Evolutionary conservation across 768 basidiomycete species (phyloP), one percentile per base, ranked within the genome.

Genomic region (Tricholoma furcatifolium): DNA sequence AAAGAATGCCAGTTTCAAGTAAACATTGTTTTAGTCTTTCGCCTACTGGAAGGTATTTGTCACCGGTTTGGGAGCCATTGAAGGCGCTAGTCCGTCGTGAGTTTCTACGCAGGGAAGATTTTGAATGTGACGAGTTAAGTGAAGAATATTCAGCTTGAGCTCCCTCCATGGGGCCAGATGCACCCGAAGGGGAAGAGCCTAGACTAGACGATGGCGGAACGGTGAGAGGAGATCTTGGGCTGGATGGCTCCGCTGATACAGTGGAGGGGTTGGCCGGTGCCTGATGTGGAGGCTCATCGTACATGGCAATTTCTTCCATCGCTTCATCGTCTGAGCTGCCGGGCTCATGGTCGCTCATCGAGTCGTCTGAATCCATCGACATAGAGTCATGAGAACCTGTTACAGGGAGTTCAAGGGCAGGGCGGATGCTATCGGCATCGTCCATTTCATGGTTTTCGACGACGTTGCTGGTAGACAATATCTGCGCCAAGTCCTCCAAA

Each of bases 401-500:
- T 1, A 91, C 76, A 0, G 90, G 90, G 45, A 91, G 76, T 52
- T 88, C 87, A 34, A 82, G 70, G 2, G 86, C 75, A 2, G 85
- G 82, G 50, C 84, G 83, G 15, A 82, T 72, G 17, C 85, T 86
- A 50, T 80, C 72, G 42, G 74, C 76, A 34, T 84, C 84, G 36
- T 86, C 83, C 67, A 81, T 81, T 9, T 74, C 68, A 18, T 82
- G 78, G 14, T 69, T 71, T 4, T 79, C 80, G 15, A 79, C 78
- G 11, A 79, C 79, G 20, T 75, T 77, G 44, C 81, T 82, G 43
- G 85, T 74, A 0, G 85, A 80, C 14, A 97, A 88, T 2, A 95
- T 91, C 23, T 85, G 83, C 0, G 94, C 92, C 6, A 99, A 74
- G 50, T 91, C 87, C 65, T 97, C 94, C 48, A 97, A 73, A 11